Conservation (phyloP, 805 yeast genomes). For the Candida suzukii region DNA sequence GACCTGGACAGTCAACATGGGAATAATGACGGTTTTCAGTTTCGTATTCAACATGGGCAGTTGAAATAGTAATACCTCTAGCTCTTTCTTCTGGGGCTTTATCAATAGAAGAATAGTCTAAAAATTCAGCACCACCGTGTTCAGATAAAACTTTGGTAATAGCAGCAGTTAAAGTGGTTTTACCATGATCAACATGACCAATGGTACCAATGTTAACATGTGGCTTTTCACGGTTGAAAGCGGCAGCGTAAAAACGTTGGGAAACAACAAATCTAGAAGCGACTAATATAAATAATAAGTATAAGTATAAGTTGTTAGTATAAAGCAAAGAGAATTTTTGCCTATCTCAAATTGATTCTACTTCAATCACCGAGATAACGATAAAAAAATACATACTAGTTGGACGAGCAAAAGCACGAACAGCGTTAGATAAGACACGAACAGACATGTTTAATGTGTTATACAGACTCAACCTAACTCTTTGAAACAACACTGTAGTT, state of each 20-base stretch:
- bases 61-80: slow-evolving; percentile 97
- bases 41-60: slow-evolving; percentile 97
- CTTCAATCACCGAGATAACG: too few species aligned
- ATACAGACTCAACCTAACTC: neutral
- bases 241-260: slow-evolving; percentile 44
- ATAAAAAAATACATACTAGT: slow-evolving; percentile 4
- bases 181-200: slow-evolving; percentile 99
- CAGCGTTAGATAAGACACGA: slow-evolving; percentile 21
- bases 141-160: slow-evolving; percentile 89
- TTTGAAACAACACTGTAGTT: neutral
- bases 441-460: slow-evolving; percentile 19
- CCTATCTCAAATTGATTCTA: too few species aligned
- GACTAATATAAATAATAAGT: slow-evolving; percentile 3
- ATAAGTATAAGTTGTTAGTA: neutral
- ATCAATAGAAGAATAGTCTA: slow-evolving; percentile 90
- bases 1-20: slow-evolving; percentile 98
- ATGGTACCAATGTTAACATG: slow-evolving; percentile 96
- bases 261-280: slow-evolving; percentile 9
- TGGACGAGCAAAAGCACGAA: slow-evolving; percentile 22
- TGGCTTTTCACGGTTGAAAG: slow-evolving; percentile 93
- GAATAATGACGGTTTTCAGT: slow-evolving; percentile 94
- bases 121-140: slow-evolving; percentile 86
- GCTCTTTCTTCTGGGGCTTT: slow-evolving; percentile 99
- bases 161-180: slow-evolving; percentile 97
- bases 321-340: too few species aligned